A percentile compares a stretch with the other conserved stretches of the same genome.
Conservation (phyloP, 1,284 basidiomycete genomes). For the Sporisorium reilianum region DNA sequence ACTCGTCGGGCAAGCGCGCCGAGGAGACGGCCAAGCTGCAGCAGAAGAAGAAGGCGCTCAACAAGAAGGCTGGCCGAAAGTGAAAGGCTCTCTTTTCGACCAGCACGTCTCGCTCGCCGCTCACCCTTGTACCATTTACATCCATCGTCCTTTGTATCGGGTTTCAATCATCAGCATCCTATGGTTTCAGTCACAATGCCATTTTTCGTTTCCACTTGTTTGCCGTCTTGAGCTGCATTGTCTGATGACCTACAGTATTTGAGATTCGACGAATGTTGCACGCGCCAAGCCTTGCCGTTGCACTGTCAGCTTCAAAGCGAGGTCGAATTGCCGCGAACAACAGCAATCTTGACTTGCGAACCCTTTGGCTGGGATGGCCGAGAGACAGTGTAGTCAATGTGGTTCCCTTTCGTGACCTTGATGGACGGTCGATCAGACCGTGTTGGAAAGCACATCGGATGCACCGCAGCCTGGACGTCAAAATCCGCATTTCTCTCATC, state of each 20-base stretch:
- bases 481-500: neutral
- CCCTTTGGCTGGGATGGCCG: neutral
- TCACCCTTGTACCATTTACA: neutral
- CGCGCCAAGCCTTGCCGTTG: neutral
- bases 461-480: neutral
- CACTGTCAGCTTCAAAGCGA: constrained; percentile 4
- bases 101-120: neutral
- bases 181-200: constrained; percentile 1
- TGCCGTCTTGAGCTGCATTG: neutral
- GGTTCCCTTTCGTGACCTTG: neutral
- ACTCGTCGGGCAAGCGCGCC: constrained; percentile 82
- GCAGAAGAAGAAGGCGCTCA: constrained; percentile 62
- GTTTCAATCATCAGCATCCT: constrained; percentile 1
- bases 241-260: neutral
- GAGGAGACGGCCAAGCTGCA: constrained; percentile 74
- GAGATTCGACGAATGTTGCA: too few species aligned
- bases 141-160: neutral
- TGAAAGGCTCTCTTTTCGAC: neutral
- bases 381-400: neutral
- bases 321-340: neutral
- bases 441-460: neutral
- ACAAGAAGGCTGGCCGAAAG: constrained; percentile 39
- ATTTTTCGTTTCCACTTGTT: neutral
- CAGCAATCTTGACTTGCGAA: neutral
- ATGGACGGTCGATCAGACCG: neutral